A percentile compares a stretch with the other conserved stretches of the same genome.
These are phyloP conservation scores for Rubia peregrina DNA, from an alignment of 305 asterid species.

Conservation along the genomic window DNA sequence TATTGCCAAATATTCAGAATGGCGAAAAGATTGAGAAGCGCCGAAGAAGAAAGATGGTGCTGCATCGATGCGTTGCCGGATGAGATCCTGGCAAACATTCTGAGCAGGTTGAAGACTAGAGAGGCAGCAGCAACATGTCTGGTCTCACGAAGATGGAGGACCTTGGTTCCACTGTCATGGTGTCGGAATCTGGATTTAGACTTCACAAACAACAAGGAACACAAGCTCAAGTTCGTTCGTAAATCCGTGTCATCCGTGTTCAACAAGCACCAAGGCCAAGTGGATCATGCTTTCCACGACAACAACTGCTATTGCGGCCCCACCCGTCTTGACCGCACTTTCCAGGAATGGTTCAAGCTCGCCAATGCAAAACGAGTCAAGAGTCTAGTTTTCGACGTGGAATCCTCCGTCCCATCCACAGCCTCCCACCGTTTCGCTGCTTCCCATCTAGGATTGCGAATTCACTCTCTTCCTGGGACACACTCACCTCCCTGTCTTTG, in stretches of 20 bases:
- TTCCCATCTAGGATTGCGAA: background rate
- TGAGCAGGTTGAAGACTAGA: background rate
- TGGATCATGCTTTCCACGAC: background rate
- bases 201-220: background rate
- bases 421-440: background rate
- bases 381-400: background rate
- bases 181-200: background rate
- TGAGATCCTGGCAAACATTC: background rate
- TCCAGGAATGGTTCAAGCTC: background rate
- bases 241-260: no score
- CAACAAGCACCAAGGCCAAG: background rate
- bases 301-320: background rate
- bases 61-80: background rate
- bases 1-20: no score
- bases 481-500: background rate
- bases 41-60: background rate
- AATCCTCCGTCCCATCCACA: no score
- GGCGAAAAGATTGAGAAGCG: conserved; percentile 10
- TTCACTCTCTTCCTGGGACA: background rate
- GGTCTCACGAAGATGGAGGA: background rate
- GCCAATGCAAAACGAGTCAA: background rate
- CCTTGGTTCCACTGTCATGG: background rate
- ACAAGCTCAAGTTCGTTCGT: no score
- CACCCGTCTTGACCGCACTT: background rate
- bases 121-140: background rate